Conservation (phyloP, 495 filamentous ascomycete genomes). For the Letharia columbiana region DNA sequence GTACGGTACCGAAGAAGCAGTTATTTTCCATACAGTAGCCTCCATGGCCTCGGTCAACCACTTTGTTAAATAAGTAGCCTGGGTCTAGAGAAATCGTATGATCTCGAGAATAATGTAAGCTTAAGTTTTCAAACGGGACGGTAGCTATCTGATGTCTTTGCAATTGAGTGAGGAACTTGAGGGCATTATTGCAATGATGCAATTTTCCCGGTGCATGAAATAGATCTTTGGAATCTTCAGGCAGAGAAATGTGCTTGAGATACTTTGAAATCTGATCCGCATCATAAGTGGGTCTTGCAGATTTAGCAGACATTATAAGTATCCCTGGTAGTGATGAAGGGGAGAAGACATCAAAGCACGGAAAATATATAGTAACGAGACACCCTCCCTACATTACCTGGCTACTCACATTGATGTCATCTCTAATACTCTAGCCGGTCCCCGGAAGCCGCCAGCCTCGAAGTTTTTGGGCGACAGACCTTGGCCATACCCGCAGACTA, state of each 20-base stretch:
- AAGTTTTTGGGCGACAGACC: background rate
- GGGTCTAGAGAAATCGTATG: conserved; percentile 48
- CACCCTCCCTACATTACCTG: background rate
- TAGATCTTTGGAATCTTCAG: background rate
- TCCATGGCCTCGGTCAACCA: conserved; percentile 53
- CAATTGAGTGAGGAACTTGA: conserved; percentile 20
- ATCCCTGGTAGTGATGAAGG: no score
- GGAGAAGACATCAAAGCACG: no score
- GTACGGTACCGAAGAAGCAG: conserved; percentile 53
- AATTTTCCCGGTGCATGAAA: background rate
- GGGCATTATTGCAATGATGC: background rate
- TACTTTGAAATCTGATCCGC: conserved; percentile 16
- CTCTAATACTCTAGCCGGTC: background rate
- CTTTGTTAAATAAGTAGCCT: conserved; percentile 52
- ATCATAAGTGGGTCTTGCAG: conserved; percentile 13
- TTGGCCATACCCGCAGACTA: background rate
- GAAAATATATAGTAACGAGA: no score
- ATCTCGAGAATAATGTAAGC: conserved; percentile 45
- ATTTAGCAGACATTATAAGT: background rate
- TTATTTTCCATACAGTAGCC: conserved; percentile 76
- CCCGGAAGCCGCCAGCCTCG: background rate
- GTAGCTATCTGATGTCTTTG: conserved; percentile 43
- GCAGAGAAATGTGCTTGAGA: conserved; percentile 17
- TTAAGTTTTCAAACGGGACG: conserved; percentile 65
- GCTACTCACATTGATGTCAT: background rate